A percentile compares a stretch with the other conserved stretches of the same genome.
Conservation (phyloP, 106 monocot species). For the Gastrodia elata region DNA sequence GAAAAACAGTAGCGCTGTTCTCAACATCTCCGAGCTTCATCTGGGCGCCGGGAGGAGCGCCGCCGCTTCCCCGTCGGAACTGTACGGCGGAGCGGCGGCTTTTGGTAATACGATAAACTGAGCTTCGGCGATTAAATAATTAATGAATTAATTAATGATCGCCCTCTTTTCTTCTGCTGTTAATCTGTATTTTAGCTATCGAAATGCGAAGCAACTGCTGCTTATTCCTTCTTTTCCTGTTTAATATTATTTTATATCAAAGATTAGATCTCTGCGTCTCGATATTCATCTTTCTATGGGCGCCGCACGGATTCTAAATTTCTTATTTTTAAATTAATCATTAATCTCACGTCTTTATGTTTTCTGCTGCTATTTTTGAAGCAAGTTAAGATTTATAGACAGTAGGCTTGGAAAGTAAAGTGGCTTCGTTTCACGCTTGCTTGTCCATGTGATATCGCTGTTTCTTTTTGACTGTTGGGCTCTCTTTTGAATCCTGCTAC, state of each 20-base stretch:
- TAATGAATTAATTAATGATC: too few relatives aligned
- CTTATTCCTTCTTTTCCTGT: not conserved
- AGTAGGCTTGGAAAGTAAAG: too few relatives aligned
- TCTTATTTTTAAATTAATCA: too few relatives aligned
- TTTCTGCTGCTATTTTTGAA: too few relatives aligned
- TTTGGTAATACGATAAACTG: slow-evolving; percentile 51
- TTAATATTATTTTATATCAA: not conserved
- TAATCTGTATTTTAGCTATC: not conserved
- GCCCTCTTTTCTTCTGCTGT: not conserved
- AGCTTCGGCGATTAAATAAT: not conserved
- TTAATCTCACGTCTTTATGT: too few relatives aligned
- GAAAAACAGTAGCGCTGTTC: slow-evolving; percentile 13
- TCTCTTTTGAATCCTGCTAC: not conserved
- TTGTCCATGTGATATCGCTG: not conserved
- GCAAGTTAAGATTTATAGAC: too few relatives aligned
- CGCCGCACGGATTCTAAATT: too few relatives aligned
- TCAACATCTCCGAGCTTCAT: slow-evolving; percentile 58
- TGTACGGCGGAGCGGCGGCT: slow-evolving; percentile 20
- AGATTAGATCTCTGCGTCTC: not conserved
- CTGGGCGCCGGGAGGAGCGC: slow-evolving; percentile 22
- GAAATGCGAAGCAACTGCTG: not conserved
- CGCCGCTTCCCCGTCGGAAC: slow-evolving; percentile 25
- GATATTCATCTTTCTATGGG: too few relatives aligned
- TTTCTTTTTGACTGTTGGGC: not conserved
- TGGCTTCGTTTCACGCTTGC: not conserved